phyloP scores from a whole-genome alignment of 2,329 filamentous ascomycete species.

The Ophiostoma tasmaniense region DNA sequence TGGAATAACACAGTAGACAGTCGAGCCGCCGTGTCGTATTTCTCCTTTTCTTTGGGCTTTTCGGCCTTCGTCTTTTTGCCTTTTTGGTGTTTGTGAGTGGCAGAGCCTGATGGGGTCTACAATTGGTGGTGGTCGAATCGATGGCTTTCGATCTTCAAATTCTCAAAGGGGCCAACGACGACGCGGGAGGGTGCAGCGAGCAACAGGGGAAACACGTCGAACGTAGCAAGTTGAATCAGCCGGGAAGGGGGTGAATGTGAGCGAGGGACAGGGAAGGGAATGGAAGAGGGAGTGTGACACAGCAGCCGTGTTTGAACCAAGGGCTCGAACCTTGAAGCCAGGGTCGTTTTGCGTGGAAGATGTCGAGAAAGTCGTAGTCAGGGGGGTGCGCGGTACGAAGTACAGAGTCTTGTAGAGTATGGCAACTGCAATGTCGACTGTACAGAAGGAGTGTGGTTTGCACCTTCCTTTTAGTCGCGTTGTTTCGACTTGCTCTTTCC shows the following conservation, averaged over 20 bases:
- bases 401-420: not conserved
- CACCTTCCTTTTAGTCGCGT: not conserved
- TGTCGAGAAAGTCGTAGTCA: constrained; percentile 2
- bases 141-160: not conserved
- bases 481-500: not conserved
- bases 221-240: not conserved
- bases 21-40: constrained; percentile 1
- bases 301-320: constrained; percentile 7
- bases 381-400: not conserved
- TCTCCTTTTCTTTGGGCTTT: not conserved
- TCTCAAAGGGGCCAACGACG: not conserved
- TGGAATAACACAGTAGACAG: constrained; percentile 5
- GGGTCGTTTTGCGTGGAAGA: not conserved
- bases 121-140: not conserved
- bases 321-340: not conserved
- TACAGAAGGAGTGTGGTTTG: not conserved
- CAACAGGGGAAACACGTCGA: not conserved
- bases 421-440: not conserved
- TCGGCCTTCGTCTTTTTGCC: not conserved
- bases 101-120: not conserved
- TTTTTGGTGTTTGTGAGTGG: not conserved
- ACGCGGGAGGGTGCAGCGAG: not conserved
- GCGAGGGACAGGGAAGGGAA: not conserved
- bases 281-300: not conserved
- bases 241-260: not conserved